Percentiles rank a stretch among this genome's conserved stretches.
Conservation (phyloP, 176 grass and related monocot genomes). For the Coix lacrymajobi region DNA sequence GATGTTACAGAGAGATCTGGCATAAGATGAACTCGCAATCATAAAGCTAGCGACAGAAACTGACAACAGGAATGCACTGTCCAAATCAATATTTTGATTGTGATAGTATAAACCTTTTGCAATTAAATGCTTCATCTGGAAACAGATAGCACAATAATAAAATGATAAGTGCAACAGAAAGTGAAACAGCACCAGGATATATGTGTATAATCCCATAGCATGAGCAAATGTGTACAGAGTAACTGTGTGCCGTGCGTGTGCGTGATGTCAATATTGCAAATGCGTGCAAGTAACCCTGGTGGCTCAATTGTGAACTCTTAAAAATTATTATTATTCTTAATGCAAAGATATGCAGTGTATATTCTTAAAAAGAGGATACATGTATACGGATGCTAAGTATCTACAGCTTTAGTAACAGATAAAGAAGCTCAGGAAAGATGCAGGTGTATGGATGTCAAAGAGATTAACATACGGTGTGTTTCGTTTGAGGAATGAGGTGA, state of each 20-base stretch:
- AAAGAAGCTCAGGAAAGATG: background rate
- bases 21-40: background rate
- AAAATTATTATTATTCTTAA: background rate
- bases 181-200: background rate
- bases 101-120: background rate
- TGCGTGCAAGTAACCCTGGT: background rate
- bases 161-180: slow-evolving; percentile 8
- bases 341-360: background rate
- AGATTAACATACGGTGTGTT: no score
- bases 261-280: background rate
- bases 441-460: background rate
- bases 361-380: background rate
- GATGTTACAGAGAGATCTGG: background rate
- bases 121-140: background rate
- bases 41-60: background rate
- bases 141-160: background rate
- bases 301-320: background rate
- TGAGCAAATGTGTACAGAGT: background rate
- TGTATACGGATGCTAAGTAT: background rate
- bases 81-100: background rate
- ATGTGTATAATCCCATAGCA: background rate
- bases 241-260: no score
- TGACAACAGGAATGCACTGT: background rate
- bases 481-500: no score
- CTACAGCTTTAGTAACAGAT: background rate